A percentile compares a stretch with the other conserved stretches of the same genome.
phyloP scores from a whole-genome alignment of 2,329 filamentous ascomycete species.

The Fusarium mundagurra region DNA sequence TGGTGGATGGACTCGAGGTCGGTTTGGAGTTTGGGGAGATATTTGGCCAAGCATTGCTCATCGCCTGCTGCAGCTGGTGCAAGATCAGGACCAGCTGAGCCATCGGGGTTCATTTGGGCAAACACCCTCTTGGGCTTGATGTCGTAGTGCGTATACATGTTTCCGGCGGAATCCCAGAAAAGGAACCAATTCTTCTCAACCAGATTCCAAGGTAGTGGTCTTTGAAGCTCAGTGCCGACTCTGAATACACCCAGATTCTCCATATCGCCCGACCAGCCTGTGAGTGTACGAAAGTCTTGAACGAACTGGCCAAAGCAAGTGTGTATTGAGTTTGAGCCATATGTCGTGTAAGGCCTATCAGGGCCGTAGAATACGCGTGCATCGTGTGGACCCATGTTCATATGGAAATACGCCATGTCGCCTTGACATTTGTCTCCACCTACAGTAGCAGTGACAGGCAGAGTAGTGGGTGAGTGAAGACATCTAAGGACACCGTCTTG shows the following conservation, averaged over 20 bases:
- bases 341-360: conserved; percentile 59
- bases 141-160: conserved; percentile 64
- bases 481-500: conserved; percentile 54
- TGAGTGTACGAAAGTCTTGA: conserved; percentile 61
- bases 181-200: conserved; percentile 72
- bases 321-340: conserved; percentile 63
- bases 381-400: conserved; percentile 65
- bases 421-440: conserved; percentile 56
- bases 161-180: conserved; percentile 63
- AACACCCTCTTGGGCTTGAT: conserved; percentile 60
- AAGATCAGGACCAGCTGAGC: conserved; percentile 58
- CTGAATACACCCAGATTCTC: conserved; percentile 49
- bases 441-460: conserved; percentile 59
- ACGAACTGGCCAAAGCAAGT: conserved; percentile 68
- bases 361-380: conserved; percentile 67
- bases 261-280: conserved; percentile 53
- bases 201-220: conserved; percentile 54
- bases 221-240: conserved; percentile 59
- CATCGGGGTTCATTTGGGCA: conserved; percentile 55
- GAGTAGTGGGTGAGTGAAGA: conserved; percentile 49
- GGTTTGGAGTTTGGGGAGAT: conserved; percentile 52
- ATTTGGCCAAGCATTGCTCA: conserved; percentile 55
- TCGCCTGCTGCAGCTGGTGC: conserved; percentile 53
- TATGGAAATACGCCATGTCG: conserved; percentile 53
- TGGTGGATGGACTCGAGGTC: conserved; percentile 64